Evolutionary conservation across 2,329 filamentous ascomycete genomes (phyloP).

Genomic region (Colletotrichum aenigma): DNA sequence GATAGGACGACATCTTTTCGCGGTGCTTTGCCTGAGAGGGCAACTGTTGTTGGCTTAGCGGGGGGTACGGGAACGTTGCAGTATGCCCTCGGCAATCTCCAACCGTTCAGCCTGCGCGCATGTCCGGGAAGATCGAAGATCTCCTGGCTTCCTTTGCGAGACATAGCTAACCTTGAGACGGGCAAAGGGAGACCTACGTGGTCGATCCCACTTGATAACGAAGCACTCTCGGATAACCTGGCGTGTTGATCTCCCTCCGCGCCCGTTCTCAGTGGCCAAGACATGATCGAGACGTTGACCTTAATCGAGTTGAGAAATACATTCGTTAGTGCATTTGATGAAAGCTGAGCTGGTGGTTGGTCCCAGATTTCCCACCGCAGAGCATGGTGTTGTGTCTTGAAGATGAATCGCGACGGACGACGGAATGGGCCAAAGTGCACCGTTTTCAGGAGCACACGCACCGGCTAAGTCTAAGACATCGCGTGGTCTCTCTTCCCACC

Average conservation of each 20-base stretch:
- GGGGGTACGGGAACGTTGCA: not conserved
- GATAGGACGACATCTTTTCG: not conserved
- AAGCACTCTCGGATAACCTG: not conserved
- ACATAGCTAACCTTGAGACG: not conserved
- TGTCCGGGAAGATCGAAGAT: not conserved
- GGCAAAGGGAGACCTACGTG: not conserved
- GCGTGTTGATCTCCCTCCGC: not conserved
- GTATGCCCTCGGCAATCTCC: constrained; percentile 8
- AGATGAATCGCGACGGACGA: not conserved
- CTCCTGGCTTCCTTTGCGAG: not conserved
- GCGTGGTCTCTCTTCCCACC: not conserved
- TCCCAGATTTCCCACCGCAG: not conserved
- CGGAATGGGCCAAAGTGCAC: not conserved
- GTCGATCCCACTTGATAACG: not conserved
- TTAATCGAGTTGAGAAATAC: not conserved
- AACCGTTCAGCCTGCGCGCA: not conserved
- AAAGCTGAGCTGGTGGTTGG: not conserved
- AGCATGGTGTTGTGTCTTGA: not conserved
- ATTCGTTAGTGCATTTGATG: not conserved
- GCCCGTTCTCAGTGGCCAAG: not conserved
- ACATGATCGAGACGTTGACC: not conserved
- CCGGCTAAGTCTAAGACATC: not conserved
- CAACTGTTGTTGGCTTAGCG: not conserved
- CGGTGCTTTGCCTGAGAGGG: not conserved
- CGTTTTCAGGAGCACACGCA: not conserved